Percentiles rank a stretch among this genome's conserved stretches.
Evolutionary conservation across 208 protist genomes (phyloP).

Genomic region (Herpetomonas samuelpessoai): DNA sequence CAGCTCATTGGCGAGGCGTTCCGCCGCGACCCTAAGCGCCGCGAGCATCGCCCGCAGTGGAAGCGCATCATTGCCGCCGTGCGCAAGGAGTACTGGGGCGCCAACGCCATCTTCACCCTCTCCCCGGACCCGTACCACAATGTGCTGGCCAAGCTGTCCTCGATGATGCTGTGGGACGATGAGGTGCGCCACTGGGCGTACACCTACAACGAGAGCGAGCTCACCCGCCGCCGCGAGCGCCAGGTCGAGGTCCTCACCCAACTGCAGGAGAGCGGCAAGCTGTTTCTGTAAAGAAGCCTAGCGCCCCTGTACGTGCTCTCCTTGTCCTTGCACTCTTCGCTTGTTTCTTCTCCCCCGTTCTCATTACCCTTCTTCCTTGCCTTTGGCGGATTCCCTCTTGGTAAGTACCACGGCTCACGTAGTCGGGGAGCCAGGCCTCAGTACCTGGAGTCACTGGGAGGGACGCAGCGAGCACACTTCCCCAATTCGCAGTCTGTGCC

Average conservation of each 20-base stretch:
- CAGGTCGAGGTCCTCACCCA: conserved; percentile 47
- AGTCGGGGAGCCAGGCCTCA: no score
- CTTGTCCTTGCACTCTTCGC: no score
- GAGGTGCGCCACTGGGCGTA: conserved; percentile 61
- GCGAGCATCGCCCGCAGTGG: conserved; percentile 62
- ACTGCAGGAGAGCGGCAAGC: conserved; percentile 51
- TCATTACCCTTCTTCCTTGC: no score
- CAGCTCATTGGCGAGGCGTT: conserved; percentile 74
- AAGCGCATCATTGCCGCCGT: conserved; percentile 57
- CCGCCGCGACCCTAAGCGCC: conserved; percentile 49
- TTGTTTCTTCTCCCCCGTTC: no score
- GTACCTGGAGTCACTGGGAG: no score
- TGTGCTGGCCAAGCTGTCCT: conserved; percentile 77
- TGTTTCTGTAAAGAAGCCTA: conserved; percentile 74
- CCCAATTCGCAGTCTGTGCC: no score
- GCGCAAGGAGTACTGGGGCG: conserved; percentile 78
- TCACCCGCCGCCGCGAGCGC: conserved; percentile 40
- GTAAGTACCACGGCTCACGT: no score
- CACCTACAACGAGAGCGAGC: conserved; percentile 52
- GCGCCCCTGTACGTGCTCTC: no score
- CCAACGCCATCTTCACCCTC: conserved; percentile 68
- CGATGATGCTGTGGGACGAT: conserved; percentile 86
- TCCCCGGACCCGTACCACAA: conserved; percentile 84
- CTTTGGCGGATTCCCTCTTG: no score
- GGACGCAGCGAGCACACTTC: no score